A percentile compares a stretch with the other conserved stretches of the same genome.
Evolutionary conservation across 139 green algal species (phyloP).

Genomic region (Closterium sp.): DNA sequence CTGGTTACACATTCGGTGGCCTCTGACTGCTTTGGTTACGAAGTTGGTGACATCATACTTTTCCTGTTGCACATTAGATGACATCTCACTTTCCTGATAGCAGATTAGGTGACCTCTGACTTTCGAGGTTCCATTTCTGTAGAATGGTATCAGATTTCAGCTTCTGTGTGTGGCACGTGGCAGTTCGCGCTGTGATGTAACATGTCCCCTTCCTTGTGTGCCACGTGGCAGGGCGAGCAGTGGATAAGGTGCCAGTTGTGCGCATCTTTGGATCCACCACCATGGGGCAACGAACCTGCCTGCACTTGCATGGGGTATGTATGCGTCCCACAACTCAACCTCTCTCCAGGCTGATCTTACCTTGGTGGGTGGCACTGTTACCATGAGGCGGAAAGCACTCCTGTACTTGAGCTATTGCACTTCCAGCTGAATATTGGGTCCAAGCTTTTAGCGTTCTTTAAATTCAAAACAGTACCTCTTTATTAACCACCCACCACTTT

Average conservation of each 20-base stretch:
- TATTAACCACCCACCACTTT: neutral
- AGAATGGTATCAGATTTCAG: no score
- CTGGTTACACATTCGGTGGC: neutral
- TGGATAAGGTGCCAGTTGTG: constrained; percentile 82
- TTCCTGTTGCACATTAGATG: neutral
- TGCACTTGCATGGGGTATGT: constrained; percentile 84
- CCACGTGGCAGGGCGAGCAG: constrained; percentile 13
- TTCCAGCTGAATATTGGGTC: no score
- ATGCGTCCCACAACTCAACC: neutral
- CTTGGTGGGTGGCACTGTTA: neutral
- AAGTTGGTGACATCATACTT: neutral
- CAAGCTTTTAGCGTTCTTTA: no score
- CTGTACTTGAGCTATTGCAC: neutral
- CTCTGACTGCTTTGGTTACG: neutral
- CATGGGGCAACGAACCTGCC: constrained; percentile 78
- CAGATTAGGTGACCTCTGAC: neutral
- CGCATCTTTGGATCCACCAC: constrained; percentile 88
- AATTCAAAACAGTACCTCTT: no score
- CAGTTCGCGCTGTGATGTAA: constrained; percentile 3
- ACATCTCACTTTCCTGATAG: neutral
- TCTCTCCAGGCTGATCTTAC: neutral
- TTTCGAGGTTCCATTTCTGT: neutral
- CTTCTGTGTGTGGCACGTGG: constrained; percentile 8
- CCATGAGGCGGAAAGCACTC: neutral
- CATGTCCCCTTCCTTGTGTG: neutral